Percentiles rank a stretch among this genome's conserved stretches.
These are phyloP conservation scores for Lantana camara DNA, from an alignment of 257 asterid genomes.

Conservation along the genomic window DNA sequence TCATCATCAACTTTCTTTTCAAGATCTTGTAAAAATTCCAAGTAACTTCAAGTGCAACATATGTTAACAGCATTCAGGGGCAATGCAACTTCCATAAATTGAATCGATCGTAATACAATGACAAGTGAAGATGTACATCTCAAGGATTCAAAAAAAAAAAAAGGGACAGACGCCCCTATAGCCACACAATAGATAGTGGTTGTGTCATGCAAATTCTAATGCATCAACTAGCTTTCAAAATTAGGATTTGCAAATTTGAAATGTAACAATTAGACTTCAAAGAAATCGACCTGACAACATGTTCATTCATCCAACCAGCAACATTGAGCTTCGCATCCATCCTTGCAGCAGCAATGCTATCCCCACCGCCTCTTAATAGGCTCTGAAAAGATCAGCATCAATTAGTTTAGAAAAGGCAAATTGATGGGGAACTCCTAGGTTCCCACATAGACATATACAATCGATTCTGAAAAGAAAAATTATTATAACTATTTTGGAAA, in stretches of 20 bases:
- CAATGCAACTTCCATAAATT: no score
- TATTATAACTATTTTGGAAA: slow-evolving; percentile 25
- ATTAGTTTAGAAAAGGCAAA: slow-evolving; percentile 1
- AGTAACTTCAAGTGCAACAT: slow-evolving; percentile 73
- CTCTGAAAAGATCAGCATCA: slow-evolving; percentile 61
- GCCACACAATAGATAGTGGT: not conserved
- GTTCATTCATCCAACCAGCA: slow-evolving; percentile 97
- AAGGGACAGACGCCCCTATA: no score
- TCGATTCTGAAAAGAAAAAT: slow-evolving; percentile 64
- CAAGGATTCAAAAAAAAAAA: no score
- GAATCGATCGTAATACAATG: no score
- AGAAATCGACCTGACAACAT: slow-evolving; percentile 79
- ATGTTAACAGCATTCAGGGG: slow-evolving; percentile 12
- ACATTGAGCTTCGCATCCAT: slow-evolving; percentile 96
- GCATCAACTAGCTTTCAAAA: slow-evolving; percentile 4
- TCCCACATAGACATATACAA: no score
- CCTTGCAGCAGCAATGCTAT: slow-evolving; percentile 93
- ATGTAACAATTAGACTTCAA: slow-evolving; percentile 15
- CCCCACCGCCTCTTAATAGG: slow-evolving; percentile 97
- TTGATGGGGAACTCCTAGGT: slow-evolving; percentile 19
- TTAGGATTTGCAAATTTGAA: slow-evolving; percentile 17
- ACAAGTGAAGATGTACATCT: no score
- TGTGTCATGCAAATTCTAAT: slow-evolving; percentile 18
- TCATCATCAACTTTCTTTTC: slow-evolving; percentile 79
- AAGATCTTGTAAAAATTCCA: slow-evolving; percentile 78